Percentiles rank a stretch among this genome's conserved stretches.
These are phyloP conservation scores for Tolypocladium capitatum DNA, from an alignment of 2,329 filamentous ascomycete species.

Conservation along the genomic window DNA sequence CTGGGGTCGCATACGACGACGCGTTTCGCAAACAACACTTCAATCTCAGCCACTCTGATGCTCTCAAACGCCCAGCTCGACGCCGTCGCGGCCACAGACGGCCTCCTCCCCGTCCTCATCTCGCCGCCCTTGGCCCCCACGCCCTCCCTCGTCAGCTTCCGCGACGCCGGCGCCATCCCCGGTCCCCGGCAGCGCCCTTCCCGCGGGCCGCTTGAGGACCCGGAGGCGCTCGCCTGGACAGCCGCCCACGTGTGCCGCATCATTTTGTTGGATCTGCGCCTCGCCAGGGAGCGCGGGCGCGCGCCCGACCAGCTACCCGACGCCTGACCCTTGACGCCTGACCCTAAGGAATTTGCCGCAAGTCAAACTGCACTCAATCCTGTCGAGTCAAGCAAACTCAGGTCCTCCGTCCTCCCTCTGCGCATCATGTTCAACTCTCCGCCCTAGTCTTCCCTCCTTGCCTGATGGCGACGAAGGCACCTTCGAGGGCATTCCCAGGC, in stretches of 20 bases:
- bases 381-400: too few species aligned
- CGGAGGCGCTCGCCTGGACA: slow-evolving; percentile 21
- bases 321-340: slow-evolving; percentile 24
- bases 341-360: slow-evolving; percentile 27
- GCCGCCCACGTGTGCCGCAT: slow-evolving; percentile 25
- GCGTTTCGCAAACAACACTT: too few species aligned
- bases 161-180: slow-evolving; percentile 36
- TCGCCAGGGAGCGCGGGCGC: slow-evolving; percentile 25
- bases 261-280: slow-evolving; percentile 42
- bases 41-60: slow-evolving; percentile 5
- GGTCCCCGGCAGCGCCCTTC: slow-evolving; percentile 27
- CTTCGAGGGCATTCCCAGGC: too few species aligned
- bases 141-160: slow-evolving; percentile 36
- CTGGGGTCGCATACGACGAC: too few species aligned
- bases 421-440: too few species aligned
- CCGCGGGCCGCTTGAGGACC: slow-evolving; percentile 22
- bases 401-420: too few species aligned
- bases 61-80: slow-evolving; percentile 14
- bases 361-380: too few species aligned
- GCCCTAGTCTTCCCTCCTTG: too few species aligned
- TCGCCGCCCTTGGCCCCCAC: slow-evolving; percentile 33
- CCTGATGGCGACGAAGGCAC: too few species aligned
- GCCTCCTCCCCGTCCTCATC: slow-evolving; percentile 22
- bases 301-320: slow-evolving; percentile 30
- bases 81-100: slow-evolving; percentile 28